Evolutionary conservation across 2,329 filamentous ascomycete genomes (phyloP).

Genomic region (Aureobasidium namibiae): DNA sequence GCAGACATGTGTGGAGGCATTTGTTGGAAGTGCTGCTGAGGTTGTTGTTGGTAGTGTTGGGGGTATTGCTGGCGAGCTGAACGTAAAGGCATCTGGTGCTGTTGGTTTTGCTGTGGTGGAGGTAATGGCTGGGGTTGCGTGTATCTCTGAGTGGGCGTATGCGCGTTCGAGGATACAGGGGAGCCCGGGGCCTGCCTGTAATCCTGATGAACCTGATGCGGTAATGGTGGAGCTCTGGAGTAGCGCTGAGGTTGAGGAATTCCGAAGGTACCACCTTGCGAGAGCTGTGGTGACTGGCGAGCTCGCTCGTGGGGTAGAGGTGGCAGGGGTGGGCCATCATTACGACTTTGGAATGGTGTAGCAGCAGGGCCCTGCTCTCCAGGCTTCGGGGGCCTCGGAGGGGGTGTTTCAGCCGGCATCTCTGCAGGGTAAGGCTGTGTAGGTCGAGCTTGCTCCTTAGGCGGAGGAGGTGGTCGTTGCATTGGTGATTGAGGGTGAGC

Average conservation of each 20-base stretch:
- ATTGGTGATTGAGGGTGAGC: constrained; percentile 42
- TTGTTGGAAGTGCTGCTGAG: neutral
- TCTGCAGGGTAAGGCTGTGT: constrained; percentile 17
- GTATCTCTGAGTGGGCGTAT: constrained; percentile 6
- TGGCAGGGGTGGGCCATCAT: constrained; percentile 28
- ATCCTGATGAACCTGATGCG: neutral
- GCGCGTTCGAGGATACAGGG: neutral
- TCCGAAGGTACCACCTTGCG: constrained; percentile 21
- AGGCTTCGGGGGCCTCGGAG: constrained; percentile 48
- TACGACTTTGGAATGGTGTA: constrained; percentile 4
- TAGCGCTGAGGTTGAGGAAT: neutral
- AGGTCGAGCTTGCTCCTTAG: constrained; percentile 26
- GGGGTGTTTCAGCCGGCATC: constrained; percentile 24
- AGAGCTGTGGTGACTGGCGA: constrained; percentile 15
- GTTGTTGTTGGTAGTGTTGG: constrained; percentile 14
- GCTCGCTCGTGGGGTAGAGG: constrained; percentile 23
- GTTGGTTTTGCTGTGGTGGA: constrained; percentile 20
- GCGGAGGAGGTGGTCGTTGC: constrained; percentile 26
- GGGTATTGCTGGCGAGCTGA: constrained; percentile 8
- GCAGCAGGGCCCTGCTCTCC: constrained; percentile 25
- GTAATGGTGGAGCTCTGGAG: neutral
- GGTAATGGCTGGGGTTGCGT: constrained; percentile 29
- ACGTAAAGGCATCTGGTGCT: constrained; percentile 14
- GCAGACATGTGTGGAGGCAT: constrained; percentile 12
- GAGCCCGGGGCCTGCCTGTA: neutral